These are phyloP conservation scores for Tephrocybe sp. DNA, from an alignment of 768 basidiomycete species.

Conservation along the genomic window DNA sequence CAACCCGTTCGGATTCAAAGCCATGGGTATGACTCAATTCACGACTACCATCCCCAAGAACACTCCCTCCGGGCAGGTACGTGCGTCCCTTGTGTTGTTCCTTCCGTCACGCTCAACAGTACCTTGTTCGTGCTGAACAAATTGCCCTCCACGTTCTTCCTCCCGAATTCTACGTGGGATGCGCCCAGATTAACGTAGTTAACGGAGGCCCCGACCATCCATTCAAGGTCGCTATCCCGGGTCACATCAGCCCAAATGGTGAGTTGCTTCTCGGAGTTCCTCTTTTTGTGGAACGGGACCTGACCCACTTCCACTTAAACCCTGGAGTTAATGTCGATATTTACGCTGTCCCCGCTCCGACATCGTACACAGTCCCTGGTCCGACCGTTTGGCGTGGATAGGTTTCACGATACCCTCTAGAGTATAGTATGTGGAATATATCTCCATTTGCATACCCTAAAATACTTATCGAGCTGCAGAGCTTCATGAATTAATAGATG, in stretches of 20 bases:
- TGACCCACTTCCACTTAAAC: constrained; percentile 19
- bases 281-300: not conserved
- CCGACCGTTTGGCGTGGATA: constrained; percentile 21
- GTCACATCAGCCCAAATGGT: constrained; percentile 32
- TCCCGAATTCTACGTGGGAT: constrained; percentile 42
- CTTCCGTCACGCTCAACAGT: constrained; percentile 17
- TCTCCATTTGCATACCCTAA: too few species aligned
- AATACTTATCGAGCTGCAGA: too few species aligned
- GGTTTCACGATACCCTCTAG: too few species aligned
- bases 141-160: constrained; percentile 38
- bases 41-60: constrained; percentile 31
- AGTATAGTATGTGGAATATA: too few species aligned
- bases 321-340: constrained; percentile 40
- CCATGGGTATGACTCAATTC: constrained; percentile 23
- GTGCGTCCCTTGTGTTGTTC: not conserved
- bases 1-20: constrained; percentile 27
- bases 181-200: constrained; percentile 39
- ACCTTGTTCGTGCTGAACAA: constrained; percentile 37
- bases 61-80: constrained; percentile 33
- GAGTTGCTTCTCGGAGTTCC: constrained; percentile 1
- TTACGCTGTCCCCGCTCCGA: constrained; percentile 30
- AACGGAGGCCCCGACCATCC: constrained; percentile 39
- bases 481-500: too few species aligned
- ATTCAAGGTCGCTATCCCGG: constrained; percentile 39
- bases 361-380: constrained; percentile 30